Evolutionary conservation across 208 protist species (phyloP), one percentile per base, ranked within the genome.

Genomic region (Strigomonas culicis): DNA sequence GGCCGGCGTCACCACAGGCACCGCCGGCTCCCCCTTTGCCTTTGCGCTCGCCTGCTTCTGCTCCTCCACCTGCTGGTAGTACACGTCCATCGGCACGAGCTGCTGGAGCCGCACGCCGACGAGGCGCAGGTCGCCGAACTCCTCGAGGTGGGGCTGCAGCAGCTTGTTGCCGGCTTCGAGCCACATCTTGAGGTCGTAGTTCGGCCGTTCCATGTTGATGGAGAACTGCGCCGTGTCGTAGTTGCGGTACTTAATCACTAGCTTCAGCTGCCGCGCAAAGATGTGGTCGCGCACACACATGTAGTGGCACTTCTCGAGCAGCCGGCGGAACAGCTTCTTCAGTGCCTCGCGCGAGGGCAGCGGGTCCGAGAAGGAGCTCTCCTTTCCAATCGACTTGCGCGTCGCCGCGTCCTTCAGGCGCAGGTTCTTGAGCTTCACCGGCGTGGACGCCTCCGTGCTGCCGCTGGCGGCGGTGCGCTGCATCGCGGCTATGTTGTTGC

Each of bases 201-300:
- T 91, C 32, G 80, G 70, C 44, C 44, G 56, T 4, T 76, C 70
- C 31, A 95, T 68, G 27, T 72, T 63, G 6, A 80, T 31, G 68
- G 79, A 91, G 62, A 80, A 84, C 71, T 87, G 79, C 57, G 80
- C 66, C n/a, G 72, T 75, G 59, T 92, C 84, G 66, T 82, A 95
- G 28, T 80, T 84, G 57, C 80, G 72, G 60, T 78, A 82, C 66
- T 93, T 93, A 10, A 93, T 59, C 6, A 84, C 82, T 36, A 95
- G 66, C 8, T 63, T 58, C 56, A 95, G 74, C 47, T 73, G 72
- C 32, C 63, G 58, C 17, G 89, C 79, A 41, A 73, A 59, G 19
- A 83, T 50, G 21, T 77, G 55, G 61, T 90, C 76, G 3, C 75
- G 77, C 11, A 95, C 77, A 28, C 77, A 80, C 66, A 69, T 76